These are phyloP conservation scores for Tuber melanosporum DNA, from an alignment of 495 filamentous ascomycete species.

Conservation along the genomic window DNA sequence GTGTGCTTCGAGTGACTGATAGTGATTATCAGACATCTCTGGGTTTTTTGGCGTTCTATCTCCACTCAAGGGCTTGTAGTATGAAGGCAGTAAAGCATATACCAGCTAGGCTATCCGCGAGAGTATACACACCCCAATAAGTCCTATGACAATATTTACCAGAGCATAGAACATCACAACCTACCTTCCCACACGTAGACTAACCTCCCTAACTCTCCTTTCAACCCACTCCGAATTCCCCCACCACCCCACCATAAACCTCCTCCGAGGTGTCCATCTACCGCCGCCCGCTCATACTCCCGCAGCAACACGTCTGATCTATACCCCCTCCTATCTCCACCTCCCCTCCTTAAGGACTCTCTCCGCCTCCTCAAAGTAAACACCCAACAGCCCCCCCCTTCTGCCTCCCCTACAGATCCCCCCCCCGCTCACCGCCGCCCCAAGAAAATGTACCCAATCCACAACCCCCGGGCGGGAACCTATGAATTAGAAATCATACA, in stretches of 20 bases:
- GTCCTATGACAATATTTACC: background rate
- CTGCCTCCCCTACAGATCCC: constrained; percentile 34
- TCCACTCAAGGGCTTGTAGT: background rate
- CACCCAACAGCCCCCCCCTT: constrained; percentile 43
- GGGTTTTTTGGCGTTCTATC: background rate
- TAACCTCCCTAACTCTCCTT: constrained; percentile 14
- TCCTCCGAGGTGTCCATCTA: constrained; percentile 44
- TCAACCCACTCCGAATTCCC: constrained; percentile 47
- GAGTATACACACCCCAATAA: background rate
- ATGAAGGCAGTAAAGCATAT: background rate
- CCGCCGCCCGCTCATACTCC: constrained; percentile 48
- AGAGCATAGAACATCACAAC: background rate
- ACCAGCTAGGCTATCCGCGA: background rate
- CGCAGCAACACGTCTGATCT: constrained; percentile 44
- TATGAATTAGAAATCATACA: constrained; percentile 50
- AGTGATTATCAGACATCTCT: background rate
- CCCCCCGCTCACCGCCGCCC: constrained; percentile 33
- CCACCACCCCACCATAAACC: constrained; percentile 50
- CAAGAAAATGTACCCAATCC: constrained; percentile 48
- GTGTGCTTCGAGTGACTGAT: background rate
- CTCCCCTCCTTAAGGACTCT: constrained; percentile 6
- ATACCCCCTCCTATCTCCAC: constrained; percentile 32
- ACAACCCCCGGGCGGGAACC: constrained; percentile 47
- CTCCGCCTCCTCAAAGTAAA: constrained; percentile 41
- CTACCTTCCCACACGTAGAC: constrained; percentile 16